Conservation (phyloP, 306 rosid species). For the Boehmeria nivea region DNA sequence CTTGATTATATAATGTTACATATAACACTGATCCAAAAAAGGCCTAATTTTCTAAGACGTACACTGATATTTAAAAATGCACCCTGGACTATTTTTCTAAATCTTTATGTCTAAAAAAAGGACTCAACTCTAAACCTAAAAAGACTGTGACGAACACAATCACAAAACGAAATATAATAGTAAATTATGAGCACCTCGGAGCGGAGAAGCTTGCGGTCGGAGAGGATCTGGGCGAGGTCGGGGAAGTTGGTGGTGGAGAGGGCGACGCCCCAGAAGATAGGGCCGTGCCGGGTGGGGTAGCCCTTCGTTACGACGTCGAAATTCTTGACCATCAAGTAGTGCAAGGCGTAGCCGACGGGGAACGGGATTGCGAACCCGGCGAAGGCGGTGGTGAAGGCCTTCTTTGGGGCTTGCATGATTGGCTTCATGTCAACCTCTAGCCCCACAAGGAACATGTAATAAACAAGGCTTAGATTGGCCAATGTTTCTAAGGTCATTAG, state of each 20-base stretch:
- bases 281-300: slow-evolving; percentile 1
- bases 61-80: no score
- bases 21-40: no score
- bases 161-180: no score
- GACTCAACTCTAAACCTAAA: no score
- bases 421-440: slow-evolving; percentile 34
- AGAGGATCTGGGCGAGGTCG: slow-evolving; percentile 32
- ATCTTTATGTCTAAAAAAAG: no score
- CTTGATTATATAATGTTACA: no score
- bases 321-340: slow-evolving; percentile 3
- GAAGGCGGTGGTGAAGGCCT: slow-evolving; percentile 30
- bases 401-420: slow-evolving; percentile 21
- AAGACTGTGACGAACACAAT: no score
- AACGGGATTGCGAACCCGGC: slow-evolving; percentile 28
- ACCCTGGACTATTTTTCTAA: no score
- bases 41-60: no score
- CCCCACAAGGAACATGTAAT: slow-evolving; percentile 38
- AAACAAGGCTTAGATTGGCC: slow-evolving; percentile 30
- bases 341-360: slow-evolving; percentile 23
- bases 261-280: slow-evolving; percentile 34
- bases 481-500: slow-evolving; percentile 26
- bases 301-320: not conserved
- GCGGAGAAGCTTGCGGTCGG: slow-evolving; percentile 34
- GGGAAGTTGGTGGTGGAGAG: slow-evolving; percentile 43
- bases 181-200: slow-evolving; percentile 11